Evolutionary conservation across 495 filamentous ascomycete species (phyloP).

Genomic region (Penicillium antarcticum): DNA sequence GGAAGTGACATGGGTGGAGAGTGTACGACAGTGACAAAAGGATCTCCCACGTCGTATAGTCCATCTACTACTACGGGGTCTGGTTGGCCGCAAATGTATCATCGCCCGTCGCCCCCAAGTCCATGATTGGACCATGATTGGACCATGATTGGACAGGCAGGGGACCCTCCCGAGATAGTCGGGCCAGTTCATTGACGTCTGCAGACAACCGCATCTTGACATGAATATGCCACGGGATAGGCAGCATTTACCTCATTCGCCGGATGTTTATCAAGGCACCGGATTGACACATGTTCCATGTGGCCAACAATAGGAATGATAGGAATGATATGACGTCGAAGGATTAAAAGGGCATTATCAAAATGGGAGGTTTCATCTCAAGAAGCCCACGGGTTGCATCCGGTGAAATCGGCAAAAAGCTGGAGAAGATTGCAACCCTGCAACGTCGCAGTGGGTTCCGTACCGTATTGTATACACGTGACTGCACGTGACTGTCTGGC

Average conservation of each 20-base stretch:
- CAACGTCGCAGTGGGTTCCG: conserved; percentile 20
- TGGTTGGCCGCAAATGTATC: conserved; percentile 5
- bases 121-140: conserved; percentile 1
- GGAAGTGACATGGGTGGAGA: conserved; percentile 10
- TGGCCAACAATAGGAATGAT: conserved; percentile 11
- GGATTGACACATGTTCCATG: conserved; percentile 11
- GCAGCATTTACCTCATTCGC: conserved; percentile 7
- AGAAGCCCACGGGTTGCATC: conserved; percentile 31
- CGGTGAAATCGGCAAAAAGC: conserved; percentile 25
- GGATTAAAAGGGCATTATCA: not conserved
- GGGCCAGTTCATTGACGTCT: not conserved
- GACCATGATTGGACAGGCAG: not conserved
- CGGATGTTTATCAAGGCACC: not conserved
- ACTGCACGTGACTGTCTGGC: not conserved
- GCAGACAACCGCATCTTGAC: not conserved
- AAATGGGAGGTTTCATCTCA: conserved; percentile 19
- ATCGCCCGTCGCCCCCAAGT: conserved; percentile 7
- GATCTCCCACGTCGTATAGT: conserved; percentile 6
- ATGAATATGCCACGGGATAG: conserved; percentile 1
- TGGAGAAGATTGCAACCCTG: conserved; percentile 21
- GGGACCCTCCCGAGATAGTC: not conserved
- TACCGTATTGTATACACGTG: conserved; percentile 16
- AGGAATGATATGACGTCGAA: conserved; percentile 3
- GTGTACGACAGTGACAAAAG: conserved; percentile 24
- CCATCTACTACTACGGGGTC: conserved; percentile 8